Evolutionary conservation across 2,329 filamentous ascomycete species (phyloP), one percentile per base, ranked within the genome.

Genomic region (Sordariomycetes sp.): DNA sequence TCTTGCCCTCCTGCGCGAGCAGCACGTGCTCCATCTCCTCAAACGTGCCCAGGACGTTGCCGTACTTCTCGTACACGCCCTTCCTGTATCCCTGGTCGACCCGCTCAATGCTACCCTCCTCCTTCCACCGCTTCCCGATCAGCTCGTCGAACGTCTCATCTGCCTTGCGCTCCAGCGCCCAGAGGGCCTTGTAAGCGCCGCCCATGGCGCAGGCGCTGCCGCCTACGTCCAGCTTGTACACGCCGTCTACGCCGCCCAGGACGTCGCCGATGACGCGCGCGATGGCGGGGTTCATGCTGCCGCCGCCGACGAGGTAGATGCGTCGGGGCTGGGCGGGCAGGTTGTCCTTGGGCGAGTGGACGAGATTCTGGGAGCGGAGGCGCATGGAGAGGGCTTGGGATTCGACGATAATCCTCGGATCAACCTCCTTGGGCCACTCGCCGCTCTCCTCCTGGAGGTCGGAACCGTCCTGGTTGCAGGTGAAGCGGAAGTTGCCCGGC

Each of bases 151-250:
- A 96, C 4, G 72, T 85, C 70, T 94, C 79, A 14, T 66, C 69
- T 3, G 62, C 55, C 17, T 58, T 57, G 31, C 84, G 66, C 65
- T 92, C 86, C 36, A 86, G 67, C 1, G 83, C 87, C 92, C 92
- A 98, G 0, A 94, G 79, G 11, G 92, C 90, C 63, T 96, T 96
- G 62, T 96, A 95, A 18, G 90, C 90, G 6, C 86, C 86, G 11
- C 92, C 92, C 11, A 96, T 63, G 9, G 90, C 92, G 60, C 92
- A 98, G 3, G 92, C 90, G 61, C 94, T 95, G 18, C 88, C 87
- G 18, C 92, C 90, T 5, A 96, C 86, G 52, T 96, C 88, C 11
- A 98, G 75, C 59, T 82, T 84, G 63, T 86, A 98, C 18, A 96
- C 85, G 17, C 92, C 92, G 42, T 96, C 92, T 3, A 71, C 73